phyloP scores from a whole-genome alignment of 768 basidiomycete species.

The Tulasnella sp. region DNA sequence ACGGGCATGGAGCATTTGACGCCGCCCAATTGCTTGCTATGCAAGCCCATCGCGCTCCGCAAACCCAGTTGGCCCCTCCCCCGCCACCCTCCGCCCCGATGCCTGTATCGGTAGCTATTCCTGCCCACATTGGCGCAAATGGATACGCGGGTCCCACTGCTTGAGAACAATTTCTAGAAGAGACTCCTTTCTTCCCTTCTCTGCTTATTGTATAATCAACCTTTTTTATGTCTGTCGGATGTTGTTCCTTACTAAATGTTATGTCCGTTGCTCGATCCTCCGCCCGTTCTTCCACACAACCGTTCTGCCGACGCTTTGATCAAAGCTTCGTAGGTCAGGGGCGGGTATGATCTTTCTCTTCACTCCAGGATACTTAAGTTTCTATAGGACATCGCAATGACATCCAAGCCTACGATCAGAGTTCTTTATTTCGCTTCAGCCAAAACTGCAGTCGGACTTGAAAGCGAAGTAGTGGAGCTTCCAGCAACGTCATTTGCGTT shows the following conservation, averaged over 20 bases:
- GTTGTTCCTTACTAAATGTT: not conserved
- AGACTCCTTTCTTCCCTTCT: not conserved
- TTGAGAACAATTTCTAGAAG: not conserved
- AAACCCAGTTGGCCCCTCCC: not conserved
- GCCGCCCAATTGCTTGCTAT: not conserved
- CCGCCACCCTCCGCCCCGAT: not conserved
- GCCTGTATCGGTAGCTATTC: not conserved
- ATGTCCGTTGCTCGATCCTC: not conserved
- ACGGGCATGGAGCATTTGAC: not conserved
- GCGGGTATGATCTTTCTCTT: not conserved
- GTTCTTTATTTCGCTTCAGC: slow-evolving; percentile 20
- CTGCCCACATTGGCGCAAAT: not conserved
- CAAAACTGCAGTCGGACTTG: not conserved
- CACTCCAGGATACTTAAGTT: not conserved
- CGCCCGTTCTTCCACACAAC: not conserved
- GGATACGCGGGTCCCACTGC: not conserved
- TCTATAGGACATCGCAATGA: too few species aligned
- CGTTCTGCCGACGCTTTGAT: not conserved
- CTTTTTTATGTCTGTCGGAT: not conserved
- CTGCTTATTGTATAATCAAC: not conserved
- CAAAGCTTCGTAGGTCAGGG: not conserved
- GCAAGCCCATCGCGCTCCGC: not conserved
- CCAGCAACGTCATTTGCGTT: not conserved
- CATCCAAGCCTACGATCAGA: not conserved
- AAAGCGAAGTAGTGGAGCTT: not conserved